Base-by-base conservation (phyloP, 306 rosid genomes). In the Citrullus amarus region DNA sequence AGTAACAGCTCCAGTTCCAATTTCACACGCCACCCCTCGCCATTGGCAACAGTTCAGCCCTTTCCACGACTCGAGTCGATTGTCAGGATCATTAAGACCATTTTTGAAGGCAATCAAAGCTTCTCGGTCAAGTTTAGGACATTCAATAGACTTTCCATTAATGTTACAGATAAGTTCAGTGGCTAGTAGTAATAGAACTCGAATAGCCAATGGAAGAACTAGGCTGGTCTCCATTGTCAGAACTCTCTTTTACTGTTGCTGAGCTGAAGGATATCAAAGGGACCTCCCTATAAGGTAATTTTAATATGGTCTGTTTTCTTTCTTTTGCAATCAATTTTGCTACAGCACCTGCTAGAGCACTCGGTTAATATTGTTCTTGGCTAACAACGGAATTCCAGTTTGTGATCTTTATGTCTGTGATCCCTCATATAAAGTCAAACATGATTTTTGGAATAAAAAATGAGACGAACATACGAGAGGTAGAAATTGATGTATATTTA, bases 31-130 rank as follows among this genome's bases (percentile, higher is more conserved):
- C 66, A 87, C 84, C 75, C 87, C 86, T 1, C 15, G 25, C 89
- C 91, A 87, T 30, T 82, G 79, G 69, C 87, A 89, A 74, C 89
- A 84, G 78, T 81, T 71, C 16, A 18, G 59, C 25, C 81, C 88
- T 77, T 41, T 79, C 90, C 90, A 84, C 0, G 88, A 87, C 5
- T 74, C 85, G 14, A 89, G 82, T 22, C 72, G 32, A 41, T 66
- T 84, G 0, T 32, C 34, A 7, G 84, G 87, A 85, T 84, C 90
- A 18, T 77, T 14, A 38, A 89, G 82, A 46, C 91, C 93, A 28
- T 41, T 30, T 80, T 78, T 87, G 81, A 86, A 89, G 76, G 84
- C 81, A 38, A 79, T 16, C 6, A 87, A 83, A 55, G 88, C 87
- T 32, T 82, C 88, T 69, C 75, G 15, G 28, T 85, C 82, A 4